A percentile compares a stretch with the other conserved stretches of the same genome.
Conservation (phyloP, 495 filamentous ascomycete species). For the Viridothelium virens region DNA sequence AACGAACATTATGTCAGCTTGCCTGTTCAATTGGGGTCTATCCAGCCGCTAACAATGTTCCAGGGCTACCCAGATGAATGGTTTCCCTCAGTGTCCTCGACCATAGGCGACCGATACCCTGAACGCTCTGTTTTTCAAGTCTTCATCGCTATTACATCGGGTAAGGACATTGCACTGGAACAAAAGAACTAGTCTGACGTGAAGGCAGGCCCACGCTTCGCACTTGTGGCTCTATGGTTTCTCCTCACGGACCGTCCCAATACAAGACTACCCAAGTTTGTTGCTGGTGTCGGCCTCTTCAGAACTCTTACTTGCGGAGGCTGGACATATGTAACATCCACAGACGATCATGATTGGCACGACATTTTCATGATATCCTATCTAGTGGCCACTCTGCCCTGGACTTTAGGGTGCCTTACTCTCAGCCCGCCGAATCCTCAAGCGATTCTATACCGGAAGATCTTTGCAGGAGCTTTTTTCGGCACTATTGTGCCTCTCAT, state of each 20-base stretch:
- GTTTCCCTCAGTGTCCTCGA: conserved; percentile 97
- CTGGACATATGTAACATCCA: conserved; percentile 98
- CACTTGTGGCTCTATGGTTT: conserved; percentile 87
- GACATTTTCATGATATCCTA: conserved; percentile 99
- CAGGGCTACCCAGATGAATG: conserved; percentile 92
- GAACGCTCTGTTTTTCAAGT: conserved; percentile 94
- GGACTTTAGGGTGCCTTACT: conserved; percentile 85
- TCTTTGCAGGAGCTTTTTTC: conserved; percentile 77
- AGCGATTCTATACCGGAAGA: conserved; percentile 84
- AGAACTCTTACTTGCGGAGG: conserved; percentile 91
- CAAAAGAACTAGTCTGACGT: conserved; percentile 11
- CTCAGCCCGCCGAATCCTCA: conserved; percentile 78
- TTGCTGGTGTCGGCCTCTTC: conserved; percentile 73
- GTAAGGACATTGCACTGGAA: conserved; percentile 34
- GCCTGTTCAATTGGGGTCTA: background rate
- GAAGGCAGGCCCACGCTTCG: conserved; percentile 71
- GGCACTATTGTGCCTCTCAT: conserved; percentile 81
- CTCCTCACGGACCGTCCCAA: conserved; percentile 72
- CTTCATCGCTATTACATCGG: conserved; percentile 93
- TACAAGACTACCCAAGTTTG: conserved; percentile 67
- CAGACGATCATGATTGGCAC: conserved; percentile 97
- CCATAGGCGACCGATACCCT: conserved; percentile 97
- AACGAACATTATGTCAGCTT: conserved; percentile 78
- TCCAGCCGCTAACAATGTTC: conserved; percentile 10
- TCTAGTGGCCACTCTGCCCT: conserved; percentile 85